Conservation (phyloP, 768 basidiomycete genomes). For the Calocybe cyanea region DNA sequence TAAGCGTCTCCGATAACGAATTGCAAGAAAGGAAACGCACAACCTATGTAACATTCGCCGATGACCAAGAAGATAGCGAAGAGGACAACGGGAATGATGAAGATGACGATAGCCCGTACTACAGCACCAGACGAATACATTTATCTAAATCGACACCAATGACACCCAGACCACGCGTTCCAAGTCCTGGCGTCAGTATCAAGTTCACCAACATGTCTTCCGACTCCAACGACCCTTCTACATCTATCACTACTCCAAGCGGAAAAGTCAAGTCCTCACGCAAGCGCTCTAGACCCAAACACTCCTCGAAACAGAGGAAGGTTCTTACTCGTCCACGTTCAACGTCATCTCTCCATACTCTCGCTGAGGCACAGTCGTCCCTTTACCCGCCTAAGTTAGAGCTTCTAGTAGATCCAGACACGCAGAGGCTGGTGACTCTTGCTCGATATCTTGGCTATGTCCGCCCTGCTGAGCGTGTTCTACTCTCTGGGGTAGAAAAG, state of each 20-base stretch:
- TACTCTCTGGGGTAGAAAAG: constrained; percentile 12
- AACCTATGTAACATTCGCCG: background rate
- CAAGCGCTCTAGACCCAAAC: background rate
- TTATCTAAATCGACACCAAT: constrained; percentile 16
- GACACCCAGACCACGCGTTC: constrained; percentile 9
- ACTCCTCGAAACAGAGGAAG: background rate
- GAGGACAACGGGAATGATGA: constrained; percentile 4
- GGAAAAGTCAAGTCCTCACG: constrained; percentile 27
- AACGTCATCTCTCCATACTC: constrained; percentile 39
- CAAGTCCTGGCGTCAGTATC: background rate
- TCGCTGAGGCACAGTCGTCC: constrained; percentile 1
- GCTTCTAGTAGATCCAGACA: background rate
- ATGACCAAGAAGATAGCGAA: background rate
- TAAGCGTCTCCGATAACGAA: background rate
- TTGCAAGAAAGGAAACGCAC: too few relatives aligned
- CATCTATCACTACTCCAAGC: background rate
- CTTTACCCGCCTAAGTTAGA: background rate
- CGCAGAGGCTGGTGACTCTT: constrained; percentile 7
- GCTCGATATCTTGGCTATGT: constrained; percentile 5
- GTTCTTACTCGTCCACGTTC: constrained; percentile 27
- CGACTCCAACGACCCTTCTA: background rate
- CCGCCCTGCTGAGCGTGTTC: constrained; percentile 8
- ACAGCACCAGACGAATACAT: constrained; percentile 5
- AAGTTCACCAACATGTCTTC: background rate
- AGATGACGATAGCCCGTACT: constrained; percentile 4